Percentiles rank a stretch among this genome's conserved stretches.
Conservation (phyloP, 768 basidiomycete genomes). For the Russula dissimulans region DNA sequence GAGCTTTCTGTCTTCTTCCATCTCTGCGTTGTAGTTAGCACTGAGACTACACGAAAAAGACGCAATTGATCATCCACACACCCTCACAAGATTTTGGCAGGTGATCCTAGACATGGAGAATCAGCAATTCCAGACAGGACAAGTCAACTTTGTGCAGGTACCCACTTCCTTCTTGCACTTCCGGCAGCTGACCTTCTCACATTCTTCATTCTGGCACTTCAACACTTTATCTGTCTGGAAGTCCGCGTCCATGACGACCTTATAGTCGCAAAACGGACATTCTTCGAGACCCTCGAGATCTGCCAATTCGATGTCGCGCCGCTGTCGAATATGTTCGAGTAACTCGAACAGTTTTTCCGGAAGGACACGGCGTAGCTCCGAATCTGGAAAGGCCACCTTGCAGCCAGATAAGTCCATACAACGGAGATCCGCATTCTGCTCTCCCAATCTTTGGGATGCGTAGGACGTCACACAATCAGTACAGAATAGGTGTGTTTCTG, state of each 20-base stretch:
- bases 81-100: slow-evolving; percentile 75
- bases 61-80: slow-evolving; percentile 21
- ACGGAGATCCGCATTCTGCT: slow-evolving; percentile 50
- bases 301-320: slow-evolving; percentile 72
- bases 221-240: slow-evolving; percentile 30
- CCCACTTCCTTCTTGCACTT: slow-evolving; percentile 64
- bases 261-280: slow-evolving; percentile 88
- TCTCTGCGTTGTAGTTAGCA: slow-evolving; percentile 37
- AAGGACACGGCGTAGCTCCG: slow-evolving; percentile 62
- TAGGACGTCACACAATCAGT: slow-evolving; percentile 58
- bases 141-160: slow-evolving; percentile 7
- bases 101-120: slow-evolving; percentile 49
- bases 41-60: neutral
- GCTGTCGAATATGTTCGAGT: slow-evolving; percentile 67
- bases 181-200: slow-evolving; percentile 70
- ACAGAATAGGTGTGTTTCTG: slow-evolving; percentile 86
- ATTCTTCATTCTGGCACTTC: slow-evolving; percentile 50
- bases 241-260: slow-evolving; percentile 46
- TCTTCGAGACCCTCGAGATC: slow-evolving; percentile 74
- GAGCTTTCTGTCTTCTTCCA: slow-evolving; percentile 63
- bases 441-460: slow-evolving; percentile 55
- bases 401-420: slow-evolving; percentile 82
- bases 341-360: slow-evolving; percentile 55
- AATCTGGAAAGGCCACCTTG: slow-evolving; percentile 53
- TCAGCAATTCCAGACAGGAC: neutral